Percentiles rank a stretch among this genome's conserved stretches.
phyloP scores from a whole-genome alignment of 306 rosid genomes.

The Ceratonia siliqua region DNA sequence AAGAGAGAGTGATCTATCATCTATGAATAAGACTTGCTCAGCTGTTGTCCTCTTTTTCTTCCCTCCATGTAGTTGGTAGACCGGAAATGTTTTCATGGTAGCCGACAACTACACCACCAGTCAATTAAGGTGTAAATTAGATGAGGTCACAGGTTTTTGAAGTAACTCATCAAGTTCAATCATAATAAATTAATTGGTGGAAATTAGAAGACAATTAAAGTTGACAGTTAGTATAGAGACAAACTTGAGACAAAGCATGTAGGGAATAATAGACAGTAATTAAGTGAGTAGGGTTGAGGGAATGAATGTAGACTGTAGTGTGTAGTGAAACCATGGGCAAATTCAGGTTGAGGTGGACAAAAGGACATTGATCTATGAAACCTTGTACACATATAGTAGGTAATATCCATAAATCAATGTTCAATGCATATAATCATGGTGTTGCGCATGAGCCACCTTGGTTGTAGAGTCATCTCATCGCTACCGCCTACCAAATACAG shows the following conservation, averaged over 20 bases:
- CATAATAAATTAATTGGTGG: not conserved
- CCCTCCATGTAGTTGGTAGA: slow-evolving; percentile 33
- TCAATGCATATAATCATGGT: slow-evolving; percentile 64
- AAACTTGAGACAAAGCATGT: slow-evolving; percentile 40
- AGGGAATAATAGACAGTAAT: not conserved
- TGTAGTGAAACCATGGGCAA: slow-evolving; percentile 11
- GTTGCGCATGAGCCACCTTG: slow-evolving; percentile 46
- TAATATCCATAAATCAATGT: slow-evolving; percentile 37
- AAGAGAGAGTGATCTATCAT: slow-evolving; percentile 5
- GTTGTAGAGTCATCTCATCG: no score
- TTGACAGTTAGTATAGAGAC: slow-evolving; percentile 25
- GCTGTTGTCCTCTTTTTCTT: not conserved
- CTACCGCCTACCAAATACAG: no score
- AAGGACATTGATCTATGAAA: slow-evolving; percentile 47
- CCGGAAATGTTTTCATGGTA: slow-evolving; percentile 39
- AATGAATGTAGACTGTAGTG: slow-evolving; percentile 42
- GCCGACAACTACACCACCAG: slow-evolving; percentile 65
- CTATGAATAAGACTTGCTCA: slow-evolving; percentile 9
- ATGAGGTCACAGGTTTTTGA: no score
- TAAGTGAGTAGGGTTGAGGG: slow-evolving; percentile 4
- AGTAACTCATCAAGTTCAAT: no score
- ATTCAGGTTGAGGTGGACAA: slow-evolving; percentile 38
- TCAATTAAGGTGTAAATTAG: slow-evolving; percentile 3
- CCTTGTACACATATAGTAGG: slow-evolving; percentile 40
- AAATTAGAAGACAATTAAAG: slow-evolving; percentile 7